Evolutionary conservation across 2,329 filamentous ascomycete genomes (phyloP).

Genomic region (Lachnellula hyalina): DNA sequence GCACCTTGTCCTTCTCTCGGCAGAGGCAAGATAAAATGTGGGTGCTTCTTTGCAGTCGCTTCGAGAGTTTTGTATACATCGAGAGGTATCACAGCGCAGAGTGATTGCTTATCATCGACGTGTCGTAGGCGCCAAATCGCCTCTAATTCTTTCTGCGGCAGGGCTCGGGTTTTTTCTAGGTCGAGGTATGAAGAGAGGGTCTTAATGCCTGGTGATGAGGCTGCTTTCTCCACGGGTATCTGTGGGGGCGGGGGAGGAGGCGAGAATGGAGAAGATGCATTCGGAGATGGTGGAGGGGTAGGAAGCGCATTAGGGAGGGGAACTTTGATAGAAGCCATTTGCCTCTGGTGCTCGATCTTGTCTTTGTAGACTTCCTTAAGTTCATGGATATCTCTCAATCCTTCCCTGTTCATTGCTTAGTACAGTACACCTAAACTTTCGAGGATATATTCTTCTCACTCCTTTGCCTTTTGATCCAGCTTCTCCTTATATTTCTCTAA

Average conservation of each 20-base stretch:
- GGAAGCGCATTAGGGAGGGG: constrained; percentile 31
- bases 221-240: constrained; percentile 15
- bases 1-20: constrained; percentile 64
- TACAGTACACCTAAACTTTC: not conserved
- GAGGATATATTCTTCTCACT: constrained; percentile 34
- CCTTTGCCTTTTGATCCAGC: constrained; percentile 73
- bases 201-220: constrained; percentile 40
- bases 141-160: constrained; percentile 78
- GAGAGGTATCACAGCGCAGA: constrained; percentile 79
- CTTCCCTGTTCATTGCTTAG: constrained; percentile 39
- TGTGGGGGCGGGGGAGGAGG: constrained; percentile 31
- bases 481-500: constrained; percentile 84
- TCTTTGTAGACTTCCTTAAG: constrained; percentile 80
- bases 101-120: constrained; percentile 62
- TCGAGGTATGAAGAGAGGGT: constrained; percentile 68
- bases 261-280: constrained; percentile 28
- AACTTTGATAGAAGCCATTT: constrained; percentile 54
- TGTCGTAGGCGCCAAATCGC: constrained; percentile 88
- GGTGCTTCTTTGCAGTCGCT: constrained; percentile 64
- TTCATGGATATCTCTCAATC: constrained; percentile 64
- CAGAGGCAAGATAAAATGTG: constrained; percentile 87
- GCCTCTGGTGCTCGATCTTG: constrained; percentile 69
- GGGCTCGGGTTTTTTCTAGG: constrained; percentile 65
- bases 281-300: constrained; percentile 32
- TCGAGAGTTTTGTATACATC: constrained; percentile 71